Evolutionary conservation across 768 basidiomycete genomes (phyloP).

Genomic region (Tremella mesenterica): DNA sequence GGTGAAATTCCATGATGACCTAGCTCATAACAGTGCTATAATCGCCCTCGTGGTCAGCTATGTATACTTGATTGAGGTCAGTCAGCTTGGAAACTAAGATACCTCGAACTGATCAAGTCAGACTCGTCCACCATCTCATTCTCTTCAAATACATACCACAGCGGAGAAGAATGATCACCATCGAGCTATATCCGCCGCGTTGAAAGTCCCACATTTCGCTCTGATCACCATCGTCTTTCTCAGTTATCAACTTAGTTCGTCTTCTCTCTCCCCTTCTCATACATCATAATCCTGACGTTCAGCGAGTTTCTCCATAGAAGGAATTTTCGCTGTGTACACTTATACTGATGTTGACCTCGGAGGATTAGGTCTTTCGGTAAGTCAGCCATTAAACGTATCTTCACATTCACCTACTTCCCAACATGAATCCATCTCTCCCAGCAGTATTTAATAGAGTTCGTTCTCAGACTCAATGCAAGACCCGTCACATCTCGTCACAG

Average conservation of each 20-base stretch:
- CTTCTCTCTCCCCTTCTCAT: background rate
- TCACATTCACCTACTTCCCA: no score
- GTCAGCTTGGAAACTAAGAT: background rate
- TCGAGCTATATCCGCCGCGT: slow-evolving; percentile 5
- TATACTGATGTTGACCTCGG: slow-evolving; percentile 21
- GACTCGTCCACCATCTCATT: slow-evolving; percentile 3
- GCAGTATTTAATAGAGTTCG: no score
- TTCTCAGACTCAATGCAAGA: no score
- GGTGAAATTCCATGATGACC: no score
- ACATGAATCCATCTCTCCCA: no score
- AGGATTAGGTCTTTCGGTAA: slow-evolving; percentile 30
- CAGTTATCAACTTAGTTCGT: slow-evolving; percentile 17
- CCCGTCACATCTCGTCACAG: no score
- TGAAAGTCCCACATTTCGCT: slow-evolving; percentile 17
- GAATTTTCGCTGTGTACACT: slow-evolving; percentile 23
- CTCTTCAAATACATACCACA: background rate
- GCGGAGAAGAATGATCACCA: background rate
- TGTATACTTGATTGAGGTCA: background rate
- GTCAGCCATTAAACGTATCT: background rate
- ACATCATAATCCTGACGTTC: background rate
- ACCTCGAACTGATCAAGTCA: no score
- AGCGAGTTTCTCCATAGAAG: slow-evolving; percentile 23
- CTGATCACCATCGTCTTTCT: slow-evolving; percentile 15
- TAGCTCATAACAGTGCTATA: background rate
- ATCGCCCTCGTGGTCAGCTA: background rate